Conservation (phyloP, 2,329 filamentous ascomycete genomes). For the Graphilbum sp. region DNA sequence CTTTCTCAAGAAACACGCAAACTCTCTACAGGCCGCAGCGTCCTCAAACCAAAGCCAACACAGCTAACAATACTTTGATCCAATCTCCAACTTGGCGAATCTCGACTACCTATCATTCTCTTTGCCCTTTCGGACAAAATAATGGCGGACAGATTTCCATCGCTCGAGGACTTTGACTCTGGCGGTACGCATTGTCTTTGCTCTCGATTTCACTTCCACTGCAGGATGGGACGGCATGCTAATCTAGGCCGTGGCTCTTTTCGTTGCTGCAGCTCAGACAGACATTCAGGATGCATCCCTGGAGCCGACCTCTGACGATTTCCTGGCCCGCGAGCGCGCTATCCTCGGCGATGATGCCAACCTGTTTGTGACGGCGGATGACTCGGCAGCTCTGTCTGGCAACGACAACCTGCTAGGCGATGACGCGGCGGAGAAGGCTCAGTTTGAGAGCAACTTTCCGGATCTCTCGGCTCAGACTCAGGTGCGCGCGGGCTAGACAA, state of each 20-base stretch:
- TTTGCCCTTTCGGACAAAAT: slow-evolving; percentile 10
- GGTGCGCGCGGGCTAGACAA: too few species aligned
- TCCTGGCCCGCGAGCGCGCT: slow-evolving; percentile 82
- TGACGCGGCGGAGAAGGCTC: slow-evolving; percentile 26
- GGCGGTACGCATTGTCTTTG: slow-evolving; percentile 38
- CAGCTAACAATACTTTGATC: too few species aligned
- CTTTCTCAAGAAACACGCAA: too few species aligned
- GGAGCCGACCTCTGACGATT: slow-evolving; percentile 56
- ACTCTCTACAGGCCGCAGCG: too few species aligned
- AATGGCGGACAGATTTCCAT: slow-evolving; percentile 69
- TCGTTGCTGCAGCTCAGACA: slow-evolving; percentile 48
- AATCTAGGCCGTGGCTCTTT: too few species aligned
- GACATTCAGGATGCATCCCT: slow-evolving; percentile 41
- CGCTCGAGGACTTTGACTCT: slow-evolving; percentile 61
- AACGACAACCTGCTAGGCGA: slow-evolving; percentile 58
- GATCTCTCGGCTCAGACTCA: slow-evolving; percentile 54
- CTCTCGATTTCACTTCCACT: too few species aligned
- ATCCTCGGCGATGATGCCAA: slow-evolving; percentile 82
- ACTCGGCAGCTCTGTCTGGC: slow-evolving; percentile 29
- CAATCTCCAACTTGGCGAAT: too few species aligned
- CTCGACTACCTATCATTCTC: too few species aligned
- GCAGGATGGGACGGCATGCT: too few species aligned
- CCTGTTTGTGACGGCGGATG: slow-evolving; percentile 67
- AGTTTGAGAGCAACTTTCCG: slow-evolving; percentile 83
- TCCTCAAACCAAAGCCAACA: too few species aligned